These are phyloP conservation scores for Paramyrothecium sp. DNA, from an alignment of 2,329 filamentous ascomycete species.

Conservation along the genomic window DNA sequence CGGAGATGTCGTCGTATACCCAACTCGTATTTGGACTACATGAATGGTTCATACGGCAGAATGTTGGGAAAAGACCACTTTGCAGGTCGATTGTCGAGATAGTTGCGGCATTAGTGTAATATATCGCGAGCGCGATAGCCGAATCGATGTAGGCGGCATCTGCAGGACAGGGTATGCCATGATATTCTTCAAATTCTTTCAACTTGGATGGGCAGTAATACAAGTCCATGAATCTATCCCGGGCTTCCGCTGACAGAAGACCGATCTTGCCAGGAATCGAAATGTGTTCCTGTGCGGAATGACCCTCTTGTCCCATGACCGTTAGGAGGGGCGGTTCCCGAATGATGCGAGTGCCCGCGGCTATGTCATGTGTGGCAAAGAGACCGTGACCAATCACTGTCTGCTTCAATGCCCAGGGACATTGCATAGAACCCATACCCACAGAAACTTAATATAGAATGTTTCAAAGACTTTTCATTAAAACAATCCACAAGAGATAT, in stretches of 20 bases:
- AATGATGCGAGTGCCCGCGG: slow-evolving; percentile 9
- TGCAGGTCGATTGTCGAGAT: slow-evolving; percentile 5
- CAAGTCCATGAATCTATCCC: slow-evolving; percentile 3
- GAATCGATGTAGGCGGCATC: slow-evolving; percentile 4
- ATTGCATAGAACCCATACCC: no score
- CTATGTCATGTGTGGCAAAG: slow-evolving; percentile 3
- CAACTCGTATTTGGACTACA: slow-evolving; percentile 9
- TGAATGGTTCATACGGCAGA: slow-evolving; percentile 11
- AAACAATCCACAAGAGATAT: no score
- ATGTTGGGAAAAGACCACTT: slow-evolving; percentile 7
- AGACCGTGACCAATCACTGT: slow-evolving; percentile 6
- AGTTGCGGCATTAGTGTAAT: slow-evolving; percentile 11
- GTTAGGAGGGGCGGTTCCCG: slow-evolving; percentile 7
- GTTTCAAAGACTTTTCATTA: no score
- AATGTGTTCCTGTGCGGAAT: slow-evolving; percentile 2
- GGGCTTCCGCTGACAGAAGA: neutral
- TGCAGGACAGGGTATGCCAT: slow-evolving; percentile 3
- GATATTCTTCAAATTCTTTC: slow-evolving; percentile 4
- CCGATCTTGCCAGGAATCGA: slow-evolving; percentile 6
- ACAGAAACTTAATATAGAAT: no score
- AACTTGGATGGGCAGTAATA: slow-evolving; percentile 10
- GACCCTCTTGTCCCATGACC: slow-evolving; percentile 6
- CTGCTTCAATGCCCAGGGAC: neutral
- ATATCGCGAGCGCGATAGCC: slow-evolving; percentile 8
- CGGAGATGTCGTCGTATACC: slow-evolving; percentile 7